Evolutionary conservation across 1,139 yeast genomes (phyloP).

Genomic region (Blastobotrys apis): DNA sequence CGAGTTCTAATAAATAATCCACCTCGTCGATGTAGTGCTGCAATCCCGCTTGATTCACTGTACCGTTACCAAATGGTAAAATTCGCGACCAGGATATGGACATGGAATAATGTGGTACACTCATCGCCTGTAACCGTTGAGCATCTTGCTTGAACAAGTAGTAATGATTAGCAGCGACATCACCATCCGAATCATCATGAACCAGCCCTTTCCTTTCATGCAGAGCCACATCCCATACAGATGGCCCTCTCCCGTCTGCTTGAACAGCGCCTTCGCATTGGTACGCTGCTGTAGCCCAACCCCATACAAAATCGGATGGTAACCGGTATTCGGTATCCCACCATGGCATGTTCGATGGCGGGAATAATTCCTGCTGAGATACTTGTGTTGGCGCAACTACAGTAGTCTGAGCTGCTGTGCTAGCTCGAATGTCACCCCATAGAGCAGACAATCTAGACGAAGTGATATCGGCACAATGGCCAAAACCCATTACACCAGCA

Average conservation of each 20-base stretch:
- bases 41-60: conserved; percentile 34
- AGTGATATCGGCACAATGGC: background rate
- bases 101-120: conserved; percentile 37
- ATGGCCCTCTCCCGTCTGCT: conserved; percentile 37
- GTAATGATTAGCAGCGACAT: conserved; percentile 34
- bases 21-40: conserved; percentile 38
- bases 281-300: conserved; percentile 24
- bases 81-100: conserved; percentile 40
- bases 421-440: conserved; percentile 5
- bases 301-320: conserved; percentile 25
- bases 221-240: conserved; percentile 30
- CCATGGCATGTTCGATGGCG: conserved; percentile 19
- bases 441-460: background rate
- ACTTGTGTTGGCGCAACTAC: conserved; percentile 13
- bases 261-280: conserved; percentile 40
- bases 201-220: conserved; percentile 21
- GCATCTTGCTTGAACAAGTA: conserved; percentile 39
- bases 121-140: conserved; percentile 36
- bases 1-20: conserved; percentile 32
- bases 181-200: conserved; percentile 29
- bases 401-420: background rate
- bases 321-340: conserved; percentile 12
- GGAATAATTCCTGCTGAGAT: conserved; percentile 14
- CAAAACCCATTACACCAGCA: too few species aligned
- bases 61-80: conserved; percentile 33